Base-by-base conservation (phyloP, 2,329 filamentous ascomycete genomes). In the Aspergillus carbonarius region DNA sequence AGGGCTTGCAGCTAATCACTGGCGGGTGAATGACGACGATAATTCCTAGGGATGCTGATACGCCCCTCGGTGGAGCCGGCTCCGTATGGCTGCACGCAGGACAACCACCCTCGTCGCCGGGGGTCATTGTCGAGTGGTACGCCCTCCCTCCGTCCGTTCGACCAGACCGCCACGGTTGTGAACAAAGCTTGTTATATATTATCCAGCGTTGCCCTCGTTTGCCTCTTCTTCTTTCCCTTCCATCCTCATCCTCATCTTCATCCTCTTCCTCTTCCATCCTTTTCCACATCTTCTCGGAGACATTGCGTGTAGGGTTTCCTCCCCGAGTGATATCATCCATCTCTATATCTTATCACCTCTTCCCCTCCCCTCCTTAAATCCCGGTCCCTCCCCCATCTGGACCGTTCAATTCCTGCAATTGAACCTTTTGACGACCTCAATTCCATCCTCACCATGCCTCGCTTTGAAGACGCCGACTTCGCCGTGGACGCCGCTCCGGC, bases 391-490 rank as follows among this genome's bases (percentile, higher is more conserved):
- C 32, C 39, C 48, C 18, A 7, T 30, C 27, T 30, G 17, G 27
- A 9, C 5, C 18, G 15, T 15, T 35, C 34, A 32, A 23, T 35
- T 20, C 50, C 20, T 51, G 23, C 57, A 59, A 54, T 56, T 63
- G 23, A 60, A 54, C 60, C 9, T 9, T 32, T 10, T 10, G n/a
- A 32, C 30, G 30, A 32, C 30, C 30, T 32, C 67, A 57, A 54
- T 37, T 17, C 17, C 35, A 55, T 40, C 42, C 40, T 49, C 77
- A 85, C 64, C 61, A 88, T 88, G 85, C 79, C 85, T 77, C 76
- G 79, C 64, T 84, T 83, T 68, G 83, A 87, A 62, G 83, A 88
- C 63, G 75, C 78, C 62, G 83, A 86, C 66, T 78, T 85, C 62
- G 78, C 72, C 56, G 76, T 77, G 42, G 72, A 81, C 32, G 63